Percentiles rank a stretch among this genome's conserved stretches.
These are phyloP conservation scores for Scheffersomyces spartinae DNA, from an alignment of 805 yeast genomes.

Conservation along the genomic window DNA sequence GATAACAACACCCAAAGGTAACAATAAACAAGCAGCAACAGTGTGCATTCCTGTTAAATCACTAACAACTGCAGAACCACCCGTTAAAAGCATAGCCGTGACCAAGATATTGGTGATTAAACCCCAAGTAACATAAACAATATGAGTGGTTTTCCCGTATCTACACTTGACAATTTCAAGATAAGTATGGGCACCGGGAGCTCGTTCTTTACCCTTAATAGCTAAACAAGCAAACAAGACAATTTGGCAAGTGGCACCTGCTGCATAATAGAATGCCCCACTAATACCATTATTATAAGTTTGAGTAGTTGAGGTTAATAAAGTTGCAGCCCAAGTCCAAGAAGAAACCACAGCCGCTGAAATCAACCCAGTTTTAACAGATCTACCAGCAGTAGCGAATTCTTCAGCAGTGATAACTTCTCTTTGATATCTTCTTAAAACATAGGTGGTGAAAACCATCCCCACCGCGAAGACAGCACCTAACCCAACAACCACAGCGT, in stretches of 20 bases:
- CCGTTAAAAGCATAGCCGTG: conserved; percentile 84
- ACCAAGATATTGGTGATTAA: conserved; percentile 81
- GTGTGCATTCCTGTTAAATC: conserved; percentile 77
- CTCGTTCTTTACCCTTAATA: conserved; percentile 77
- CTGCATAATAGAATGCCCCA: conserved; percentile 77
- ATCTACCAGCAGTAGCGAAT: conserved; percentile 85
- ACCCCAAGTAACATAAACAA: conserved; percentile 65
- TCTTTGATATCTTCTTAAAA: conserved; percentile 66
- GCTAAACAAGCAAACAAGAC: conserved; percentile 79
- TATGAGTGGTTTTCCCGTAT: conserved; percentile 70
- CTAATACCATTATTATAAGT: conserved; percentile 66
- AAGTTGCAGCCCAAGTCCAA: conserved; percentile 73
- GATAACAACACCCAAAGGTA: conserved; percentile 71
- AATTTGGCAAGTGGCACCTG: conserved; percentile 87
- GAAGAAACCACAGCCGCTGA: conserved; percentile 87
- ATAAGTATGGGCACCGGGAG: conserved; percentile 89
- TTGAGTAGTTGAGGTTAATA: conserved; percentile 65
- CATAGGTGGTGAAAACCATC: conserved; percentile 65
- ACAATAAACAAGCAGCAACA: conserved; percentile 69
- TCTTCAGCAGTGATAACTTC: conserved; percentile 90
- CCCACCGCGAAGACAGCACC: conserved; percentile 63
- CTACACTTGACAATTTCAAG: conserved; percentile 74
- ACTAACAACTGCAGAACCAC: conserved; percentile 76
- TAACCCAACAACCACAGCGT: conserved; percentile 80
- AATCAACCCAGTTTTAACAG: conserved; percentile 74